Evolutionary conservation across 1,139 yeast species (phyloP), one percentile per base, ranked within the genome.

Genomic region (Blastobotrys aristatus): DNA sequence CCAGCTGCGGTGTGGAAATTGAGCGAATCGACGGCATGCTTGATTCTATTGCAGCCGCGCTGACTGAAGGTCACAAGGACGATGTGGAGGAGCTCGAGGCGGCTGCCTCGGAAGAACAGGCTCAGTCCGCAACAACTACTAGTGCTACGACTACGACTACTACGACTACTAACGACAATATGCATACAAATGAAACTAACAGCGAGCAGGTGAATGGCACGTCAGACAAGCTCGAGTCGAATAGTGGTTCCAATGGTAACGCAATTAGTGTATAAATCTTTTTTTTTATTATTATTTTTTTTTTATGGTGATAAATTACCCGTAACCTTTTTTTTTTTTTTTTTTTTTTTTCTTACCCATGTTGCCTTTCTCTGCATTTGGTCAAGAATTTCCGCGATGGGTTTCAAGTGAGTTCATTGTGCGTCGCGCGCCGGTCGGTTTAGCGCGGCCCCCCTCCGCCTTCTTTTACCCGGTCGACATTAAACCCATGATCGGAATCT

Each of bases 1-100:
- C 82, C 52, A 84, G 94, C 50, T 88, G 97, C 58, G 95, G 88
- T 2, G 75, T 88, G 51, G 79, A 80, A 49, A 74, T 82, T 29
- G 95, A 86, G 51, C 92, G 85, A 54, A 83, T 90, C 51, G 96
- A 88, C 60, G 79, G 82, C n/a, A 66, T 80, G 48, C 63, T 82
- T 44, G 80, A 77, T 51, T 86, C 80, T 32, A 77, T 81, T 32
- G 80, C 70, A 44, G 72, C 71, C 47, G 75, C 74, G 1, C 49
- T 68, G 41, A 45, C 54, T 17, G 67, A 61, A 14, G 37, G 44
- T 33, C 43, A 49, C 30, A 43, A 51, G 29, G 49, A 45, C 26
- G 53, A 58, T 49, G 34, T 45, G 13, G 51, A 52, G 27, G 47
- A 36, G 18, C 39, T 33, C 29, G 51, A 47, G n/a, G 31, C 41